Base-by-base conservation (phyloP, 352 stramenopile genomes). In the Globisporangium nunn region DNA sequence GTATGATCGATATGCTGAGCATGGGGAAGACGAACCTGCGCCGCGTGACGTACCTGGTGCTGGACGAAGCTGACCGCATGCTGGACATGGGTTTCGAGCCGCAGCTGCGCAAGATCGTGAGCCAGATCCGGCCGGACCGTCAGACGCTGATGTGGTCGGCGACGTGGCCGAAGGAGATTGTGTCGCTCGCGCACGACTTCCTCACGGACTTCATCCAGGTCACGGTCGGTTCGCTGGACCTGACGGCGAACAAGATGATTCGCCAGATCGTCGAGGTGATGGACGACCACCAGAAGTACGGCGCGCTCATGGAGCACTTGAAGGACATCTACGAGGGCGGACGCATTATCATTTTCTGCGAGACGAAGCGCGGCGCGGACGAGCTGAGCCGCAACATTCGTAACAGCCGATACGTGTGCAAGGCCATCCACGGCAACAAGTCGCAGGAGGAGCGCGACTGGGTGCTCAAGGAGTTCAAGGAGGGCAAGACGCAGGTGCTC, bases 361-460 rank as follows among this genome's bases (percentile, higher is more conserved):
- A 99, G 70, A 99, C 97, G 4, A 99, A 99, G 79, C 95, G 97
- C 44, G 96, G 96, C 40, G 97, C 95, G 31, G 97, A 99, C 72
- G 91, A 98, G 62, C 81, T 99, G 8, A 96, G 89, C 50, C 85
- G 94, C 35, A 97, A 96, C 46, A 65, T 99, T 47, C 86, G 91
- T 31, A 74, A 92, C 65, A 94, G 87, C 30, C 93, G 95, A 28
- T 99, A 98, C 75, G 82, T 85, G 18, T 97, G 96, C 50, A 95
- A 95, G 64, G 96, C 93, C 5, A 99, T 99, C 63, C 98, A 99
- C 75, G 98, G 98, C 39, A 98, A 99, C 79, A 99, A 99, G 76
- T 96, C 79, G 48, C 98, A 99, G 71, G 75, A 87, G 50, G 96
- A 99, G 69, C 94, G 97, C 72, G 96, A 99, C 71, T 98, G 92